Base-by-base conservation (phyloP, 225 moss, liverwort and hornwort species). In the Anthoceros angustus region DNA sequence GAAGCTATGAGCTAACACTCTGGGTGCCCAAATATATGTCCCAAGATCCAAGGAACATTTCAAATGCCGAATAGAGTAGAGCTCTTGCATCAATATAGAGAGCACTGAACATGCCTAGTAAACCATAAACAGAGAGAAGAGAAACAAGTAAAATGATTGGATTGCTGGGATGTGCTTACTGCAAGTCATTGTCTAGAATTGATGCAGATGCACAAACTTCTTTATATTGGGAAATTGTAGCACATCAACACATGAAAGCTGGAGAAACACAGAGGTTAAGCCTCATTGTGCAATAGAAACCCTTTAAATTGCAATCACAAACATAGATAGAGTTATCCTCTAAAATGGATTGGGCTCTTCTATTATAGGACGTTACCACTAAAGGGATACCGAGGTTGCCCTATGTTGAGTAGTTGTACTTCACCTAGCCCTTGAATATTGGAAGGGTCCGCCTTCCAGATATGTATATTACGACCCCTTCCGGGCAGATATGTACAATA, bases 201-300 rank as follows among this genome's bases (percentile, higher is more conserved):
- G 76, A 72, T 62, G 74, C 70, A 71, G 85, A 68, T 49, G 79
- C 75, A 55, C 72, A 71, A 65, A 80, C 85, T 87, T 98, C 95
- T 74, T 84, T 83, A 69, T 82, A 88, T 69, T 89, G 88, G 32
- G 71, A 79, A 70, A 98, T 85, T 66, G 95, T 88, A 80, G 85
- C 84, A 72, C 95, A 91, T 91, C 95, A 98, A 70, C 82, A 86
- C 62, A 88, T 91, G 76, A 98, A 84, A 65, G 91, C 95, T 98
- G 85, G 68, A 40, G 76, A 10, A 6, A 9, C 5, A 20, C 7
- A 55, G 2, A 55, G n/a, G 23, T 8, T 8, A 55, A 18, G 49
- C 16, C 21, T 55, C 50, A 55, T 1, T 21, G 21, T 21, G 16
- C 32, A 32, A 32, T 32, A 32, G 32, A 1, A 32, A 32, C 32